Percentiles rank a stretch among this genome's conserved stretches.
These are phyloP conservation scores for Nymphaea colorata DNA, from an alignment of 164 flowering plant genomes.

Conservation along the genomic window DNA sequence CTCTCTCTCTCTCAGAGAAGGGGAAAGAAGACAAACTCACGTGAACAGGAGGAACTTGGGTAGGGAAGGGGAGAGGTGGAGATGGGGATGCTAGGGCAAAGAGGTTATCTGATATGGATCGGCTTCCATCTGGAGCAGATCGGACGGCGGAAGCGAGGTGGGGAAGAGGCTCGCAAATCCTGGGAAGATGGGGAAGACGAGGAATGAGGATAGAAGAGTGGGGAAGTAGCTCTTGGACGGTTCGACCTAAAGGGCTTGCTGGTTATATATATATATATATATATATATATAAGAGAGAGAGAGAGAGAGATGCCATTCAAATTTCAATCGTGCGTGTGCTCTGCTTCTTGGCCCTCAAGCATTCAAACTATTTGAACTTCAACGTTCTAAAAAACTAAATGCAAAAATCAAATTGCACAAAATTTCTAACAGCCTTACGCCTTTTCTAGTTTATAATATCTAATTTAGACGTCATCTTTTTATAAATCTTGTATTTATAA, in stretches of 20 bases:
- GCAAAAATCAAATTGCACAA: too few relatives aligned
- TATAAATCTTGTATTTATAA: too few relatives aligned
- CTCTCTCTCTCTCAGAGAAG: not conserved
- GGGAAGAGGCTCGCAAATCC: not conserved
- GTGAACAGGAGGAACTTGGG: not conserved
- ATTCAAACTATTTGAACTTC: too few relatives aligned
- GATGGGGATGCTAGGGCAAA: not conserved
- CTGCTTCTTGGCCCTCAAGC: too few relatives aligned
- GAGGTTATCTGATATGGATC: not conserved
- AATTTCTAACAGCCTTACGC: too few relatives aligned
- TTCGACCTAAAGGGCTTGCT: not conserved
- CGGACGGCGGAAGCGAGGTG: not conserved
- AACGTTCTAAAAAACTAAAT: too few relatives aligned
- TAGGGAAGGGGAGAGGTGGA: not conserved
- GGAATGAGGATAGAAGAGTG: not conserved
- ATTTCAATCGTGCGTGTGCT: too few relatives aligned
- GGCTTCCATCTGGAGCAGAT: not conserved
- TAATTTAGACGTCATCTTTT: too few relatives aligned
- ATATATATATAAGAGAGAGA: too few relatives aligned
- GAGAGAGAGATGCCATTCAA: not conserved
- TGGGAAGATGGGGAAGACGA: not conserved
- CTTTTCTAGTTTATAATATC: too few relatives aligned
- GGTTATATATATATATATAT: too few relatives aligned
- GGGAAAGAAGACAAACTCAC: too few relatives aligned
- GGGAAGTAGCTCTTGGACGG: not conserved